Percentiles rank a stretch among this genome's conserved stretches.
These are phyloP conservation scores for Capsicum baccatum DNA, from an alignment of 257 asterid genomes.

Conservation along the genomic window DNA sequence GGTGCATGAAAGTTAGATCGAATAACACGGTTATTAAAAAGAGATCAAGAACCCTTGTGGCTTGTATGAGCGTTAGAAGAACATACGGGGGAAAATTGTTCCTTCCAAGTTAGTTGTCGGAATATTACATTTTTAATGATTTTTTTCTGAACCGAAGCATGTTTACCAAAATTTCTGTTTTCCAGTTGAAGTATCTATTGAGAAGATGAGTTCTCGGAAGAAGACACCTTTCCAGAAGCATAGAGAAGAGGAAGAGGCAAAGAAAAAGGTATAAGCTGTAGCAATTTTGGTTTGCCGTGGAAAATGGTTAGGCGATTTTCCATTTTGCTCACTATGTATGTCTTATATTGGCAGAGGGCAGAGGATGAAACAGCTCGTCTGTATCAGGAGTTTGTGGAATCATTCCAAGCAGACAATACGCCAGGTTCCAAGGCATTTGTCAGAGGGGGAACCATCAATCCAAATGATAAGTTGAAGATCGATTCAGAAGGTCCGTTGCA, in stretches of 20 bases:
- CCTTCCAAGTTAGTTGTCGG: slow-evolving; percentile 14
- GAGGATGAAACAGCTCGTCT: slow-evolving; percentile 89
- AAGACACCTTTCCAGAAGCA: slow-evolving; percentile 97
- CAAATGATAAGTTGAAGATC: slow-evolving; percentile 67
- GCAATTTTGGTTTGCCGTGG: slow-evolving; percentile 6
- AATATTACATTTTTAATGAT: not conserved
- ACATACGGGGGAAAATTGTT: not conserved
- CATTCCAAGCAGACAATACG: slow-evolving; percentile 72
- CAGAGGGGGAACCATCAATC: slow-evolving; percentile 87
- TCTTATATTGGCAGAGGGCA: slow-evolving; percentile 60
- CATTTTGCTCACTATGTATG: slow-evolving; percentile 13
- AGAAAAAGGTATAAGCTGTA: slow-evolving; percentile 61
- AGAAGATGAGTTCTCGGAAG: slow-evolving; percentile 81
- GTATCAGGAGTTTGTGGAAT: slow-evolving; percentile 82
- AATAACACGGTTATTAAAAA: too few species aligned
- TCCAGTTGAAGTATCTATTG: slow-evolving; percentile 35
- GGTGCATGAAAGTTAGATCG: too few species aligned
- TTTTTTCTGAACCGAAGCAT: not conserved
- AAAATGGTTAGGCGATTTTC: not conserved
- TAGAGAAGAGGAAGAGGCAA: slow-evolving; percentile 94
- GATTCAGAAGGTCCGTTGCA: slow-evolving; percentile 72
- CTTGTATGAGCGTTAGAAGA: not conserved
- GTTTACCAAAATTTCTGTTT: slow-evolving; percentile 25
- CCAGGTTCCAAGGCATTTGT: slow-evolving; percentile 90
- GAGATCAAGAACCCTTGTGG: not conserved